These are phyloP conservation scores for Laburnicola sp. DNA, from an alignment of 2,329 filamentous ascomycete species.

Conservation along the genomic window DNA sequence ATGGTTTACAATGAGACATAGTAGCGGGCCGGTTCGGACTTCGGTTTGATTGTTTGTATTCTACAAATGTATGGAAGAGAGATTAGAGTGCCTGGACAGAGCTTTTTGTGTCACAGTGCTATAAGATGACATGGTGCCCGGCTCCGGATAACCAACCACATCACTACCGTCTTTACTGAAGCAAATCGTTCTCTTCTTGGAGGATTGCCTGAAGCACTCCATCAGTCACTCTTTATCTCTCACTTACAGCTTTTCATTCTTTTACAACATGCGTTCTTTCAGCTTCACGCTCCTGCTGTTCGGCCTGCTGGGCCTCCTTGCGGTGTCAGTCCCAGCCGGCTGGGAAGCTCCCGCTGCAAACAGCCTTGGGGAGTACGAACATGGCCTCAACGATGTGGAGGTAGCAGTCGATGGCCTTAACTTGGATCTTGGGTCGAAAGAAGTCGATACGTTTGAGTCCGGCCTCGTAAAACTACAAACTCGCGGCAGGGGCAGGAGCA, in stretches of 20 bases:
- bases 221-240: conserved; percentile 1
- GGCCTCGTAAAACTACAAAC: not conserved
- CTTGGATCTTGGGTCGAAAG: not conserved
- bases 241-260: not conserved
- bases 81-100: not conserved
- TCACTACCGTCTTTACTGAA: conserved; percentile 1
- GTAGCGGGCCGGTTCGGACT: not conserved
- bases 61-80: not conserved
- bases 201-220: not conserved
- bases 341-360: not conserved
- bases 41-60: conserved; percentile 1
- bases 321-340: conserved; percentile 1
- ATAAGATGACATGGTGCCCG: not conserved
- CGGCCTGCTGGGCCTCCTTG: conserved; percentile 1
- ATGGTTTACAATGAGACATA: not conserved
- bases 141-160: not conserved
- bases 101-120: not conserved
- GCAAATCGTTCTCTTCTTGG: not conserved
- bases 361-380: conserved; percentile 1
- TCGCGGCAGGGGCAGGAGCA: not conserved
- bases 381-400: not conserved
- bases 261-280: conserved; percentile 3
- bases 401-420: not conserved
- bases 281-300: conserved; percentile 2
- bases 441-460: conserved; percentile 1